Conservation (phyloP, 176 grass and related monocot genomes). For the sorghum (Sorghum bicolor) region DNA sequence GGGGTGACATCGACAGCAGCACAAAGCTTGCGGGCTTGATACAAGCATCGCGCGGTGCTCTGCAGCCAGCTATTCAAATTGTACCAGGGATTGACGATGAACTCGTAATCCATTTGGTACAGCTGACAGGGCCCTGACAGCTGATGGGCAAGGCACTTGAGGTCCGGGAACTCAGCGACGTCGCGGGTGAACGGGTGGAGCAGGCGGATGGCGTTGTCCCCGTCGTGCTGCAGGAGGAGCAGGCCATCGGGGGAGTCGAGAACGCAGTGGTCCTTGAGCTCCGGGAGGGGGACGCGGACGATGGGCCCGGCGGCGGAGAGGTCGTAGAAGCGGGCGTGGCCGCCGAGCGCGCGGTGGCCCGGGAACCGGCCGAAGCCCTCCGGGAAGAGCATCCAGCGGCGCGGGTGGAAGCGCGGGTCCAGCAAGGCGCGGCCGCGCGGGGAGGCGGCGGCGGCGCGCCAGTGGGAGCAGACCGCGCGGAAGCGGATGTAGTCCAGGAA, state of each 20-base stretch:
- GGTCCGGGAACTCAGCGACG: neutral
- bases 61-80: neutral
- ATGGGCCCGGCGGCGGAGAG: constrained; percentile 13
- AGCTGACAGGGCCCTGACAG: neutral
- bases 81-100: too few species aligned
- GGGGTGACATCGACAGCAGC: constrained; percentile 1
- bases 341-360: neutral
- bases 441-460: constrained; percentile 11
- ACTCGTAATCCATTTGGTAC: neutral
- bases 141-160: neutral
- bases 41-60: neutral
- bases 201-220: neutral
- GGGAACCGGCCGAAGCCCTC: constrained; percentile 15
- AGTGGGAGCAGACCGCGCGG: neutral
- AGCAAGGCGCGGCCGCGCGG: neutral
- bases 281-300: constrained; percentile 6
- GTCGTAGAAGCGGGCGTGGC: constrained; percentile 8
- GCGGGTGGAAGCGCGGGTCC: neutral
- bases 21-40: neutral
- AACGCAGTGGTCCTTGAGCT: constrained; percentile 17
- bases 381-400: constrained; percentile 20
- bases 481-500: constrained; percentile 3
- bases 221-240: constrained; percentile 23
- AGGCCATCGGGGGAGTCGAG: constrained; percentile 26
- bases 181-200: constrained; percentile 32